Conservation (phyloP, 2,329 filamentous ascomycete species). For the Fusarium pilosicola region DNA sequence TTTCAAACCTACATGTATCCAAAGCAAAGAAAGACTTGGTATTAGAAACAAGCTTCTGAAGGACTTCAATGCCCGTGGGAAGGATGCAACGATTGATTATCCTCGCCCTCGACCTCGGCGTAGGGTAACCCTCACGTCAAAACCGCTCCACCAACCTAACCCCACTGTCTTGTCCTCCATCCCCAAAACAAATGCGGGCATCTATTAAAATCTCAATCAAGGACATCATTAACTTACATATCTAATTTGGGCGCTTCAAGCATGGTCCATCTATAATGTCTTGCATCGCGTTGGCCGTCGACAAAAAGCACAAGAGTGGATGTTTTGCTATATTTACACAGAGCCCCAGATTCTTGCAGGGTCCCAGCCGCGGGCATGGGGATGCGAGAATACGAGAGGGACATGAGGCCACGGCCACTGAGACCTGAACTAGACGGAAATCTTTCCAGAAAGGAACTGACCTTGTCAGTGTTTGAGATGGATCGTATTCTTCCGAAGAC, state of each 20-base stretch:
- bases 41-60: fast-evolving
- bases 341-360: constrained; percentile 17
- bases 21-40: not conserved
- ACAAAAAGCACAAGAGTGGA: constrained; percentile 10
- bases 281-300: constrained; percentile 4
- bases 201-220: not conserved
- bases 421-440: not conserved
- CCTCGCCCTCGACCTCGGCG: not conserved
- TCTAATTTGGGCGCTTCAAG: not conserved
- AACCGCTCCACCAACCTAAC: not conserved
- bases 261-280: not conserved
- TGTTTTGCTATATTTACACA: constrained; percentile 31
- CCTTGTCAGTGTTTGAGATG: constrained; percentile 5
- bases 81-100: not conserved
- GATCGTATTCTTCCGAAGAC: constrained; percentile 1
- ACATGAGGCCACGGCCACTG: not conserved
- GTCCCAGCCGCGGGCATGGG: constrained; percentile 2
- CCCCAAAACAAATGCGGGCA: not conserved
- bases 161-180: not conserved
- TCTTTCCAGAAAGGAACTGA: constrained; percentile 3
- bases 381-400: constrained; percentile 33
- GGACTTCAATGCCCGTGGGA: fast-evolving
- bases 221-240: not conserved
- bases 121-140: not conserved
- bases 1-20: fast-evolving